These are phyloP conservation scores for Volutella citrinella DNA, from an alignment of 2,329 filamentous ascomycete species.

Conservation along the genomic window DNA sequence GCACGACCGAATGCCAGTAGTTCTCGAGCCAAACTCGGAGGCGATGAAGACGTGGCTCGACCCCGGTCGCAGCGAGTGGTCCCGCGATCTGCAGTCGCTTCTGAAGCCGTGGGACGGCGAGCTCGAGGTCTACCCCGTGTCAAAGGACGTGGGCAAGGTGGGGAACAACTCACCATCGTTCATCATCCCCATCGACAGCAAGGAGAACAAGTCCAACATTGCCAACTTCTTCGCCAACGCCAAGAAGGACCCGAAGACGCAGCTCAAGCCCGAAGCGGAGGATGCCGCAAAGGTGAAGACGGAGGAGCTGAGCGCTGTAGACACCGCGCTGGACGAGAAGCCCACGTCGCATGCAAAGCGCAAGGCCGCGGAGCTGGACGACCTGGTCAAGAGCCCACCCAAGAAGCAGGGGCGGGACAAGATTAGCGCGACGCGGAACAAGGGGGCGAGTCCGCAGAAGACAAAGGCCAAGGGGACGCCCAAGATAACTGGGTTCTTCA, in stretches of 20 bases:
- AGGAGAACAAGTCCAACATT: slow-evolving; percentile 89
- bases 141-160: slow-evolving; percentile 88
- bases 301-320: slow-evolving; percentile 4
- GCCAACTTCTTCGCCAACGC: slow-evolving; percentile 82
- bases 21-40: slow-evolving; percentile 73
- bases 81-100: slow-evolving; percentile 69
- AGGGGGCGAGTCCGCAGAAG: slow-evolving; percentile 58
- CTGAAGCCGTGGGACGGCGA: slow-evolving; percentile 78
- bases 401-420: slow-evolving; percentile 17
- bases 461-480: slow-evolving; percentile 51
- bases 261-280: background rate
- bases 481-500: slow-evolving; percentile 85
- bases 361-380: slow-evolving; percentile 16
- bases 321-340: background rate
- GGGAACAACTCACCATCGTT: slow-evolving; percentile 86
- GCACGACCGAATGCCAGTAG: slow-evolving; percentile 94
- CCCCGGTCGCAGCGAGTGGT: slow-evolving; percentile 70
- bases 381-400: slow-evolving; percentile 23
- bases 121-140: slow-evolving; percentile 82
- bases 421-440: slow-evolving; percentile 43
- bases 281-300: slow-evolving; percentile 6
- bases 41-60: slow-evolving; percentile 76
- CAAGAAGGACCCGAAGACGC: slow-evolving; percentile 24
- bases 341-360: slow-evolving; percentile 17
- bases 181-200: slow-evolving; percentile 77